Evolutionary conservation across 176 grass and related monocot genomes (phyloP).

Genomic region (Secale cereale): DNA sequence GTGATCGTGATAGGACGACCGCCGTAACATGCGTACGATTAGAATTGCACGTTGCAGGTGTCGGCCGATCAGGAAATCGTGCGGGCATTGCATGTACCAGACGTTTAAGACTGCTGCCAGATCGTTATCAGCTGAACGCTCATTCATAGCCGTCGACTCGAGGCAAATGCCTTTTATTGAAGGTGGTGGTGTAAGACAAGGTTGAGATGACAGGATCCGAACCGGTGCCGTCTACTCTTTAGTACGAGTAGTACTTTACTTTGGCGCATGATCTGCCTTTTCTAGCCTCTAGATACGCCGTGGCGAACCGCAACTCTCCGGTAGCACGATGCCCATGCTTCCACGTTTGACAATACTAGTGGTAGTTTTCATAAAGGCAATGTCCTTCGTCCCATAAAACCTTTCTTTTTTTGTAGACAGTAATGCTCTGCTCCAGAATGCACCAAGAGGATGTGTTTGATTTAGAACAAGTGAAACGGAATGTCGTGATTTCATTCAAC

Average conservation of each 20-base stretch:
- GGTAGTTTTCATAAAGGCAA: background rate
- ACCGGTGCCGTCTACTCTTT: background rate
- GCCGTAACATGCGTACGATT: background rate
- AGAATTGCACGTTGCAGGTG: background rate
- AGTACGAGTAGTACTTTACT: background rate
- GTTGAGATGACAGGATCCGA: constrained; percentile 26
- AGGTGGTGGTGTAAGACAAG: background rate
- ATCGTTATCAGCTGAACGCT: background rate
- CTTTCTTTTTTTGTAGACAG: too few relatives aligned
- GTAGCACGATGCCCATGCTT: background rate
- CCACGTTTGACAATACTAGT: background rate
- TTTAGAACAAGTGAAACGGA: too few relatives aligned
- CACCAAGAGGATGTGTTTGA: too few relatives aligned
- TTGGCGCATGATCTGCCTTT: background rate
- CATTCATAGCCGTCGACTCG: background rate
- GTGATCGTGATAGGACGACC: background rate
- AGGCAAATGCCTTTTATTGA: background rate
- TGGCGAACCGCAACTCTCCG: constrained; percentile 28
- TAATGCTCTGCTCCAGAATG: too few relatives aligned
- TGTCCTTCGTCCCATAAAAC: background rate
- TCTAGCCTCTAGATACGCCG: constrained; percentile 20
- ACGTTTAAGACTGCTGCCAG: background rate
- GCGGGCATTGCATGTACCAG: background rate
- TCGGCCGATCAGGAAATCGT: background rate
- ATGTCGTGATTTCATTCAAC: too few relatives aligned